Base-by-base conservation (phyloP, 257 asterid genomes). In the Primulina huaijiensis region DNA sequence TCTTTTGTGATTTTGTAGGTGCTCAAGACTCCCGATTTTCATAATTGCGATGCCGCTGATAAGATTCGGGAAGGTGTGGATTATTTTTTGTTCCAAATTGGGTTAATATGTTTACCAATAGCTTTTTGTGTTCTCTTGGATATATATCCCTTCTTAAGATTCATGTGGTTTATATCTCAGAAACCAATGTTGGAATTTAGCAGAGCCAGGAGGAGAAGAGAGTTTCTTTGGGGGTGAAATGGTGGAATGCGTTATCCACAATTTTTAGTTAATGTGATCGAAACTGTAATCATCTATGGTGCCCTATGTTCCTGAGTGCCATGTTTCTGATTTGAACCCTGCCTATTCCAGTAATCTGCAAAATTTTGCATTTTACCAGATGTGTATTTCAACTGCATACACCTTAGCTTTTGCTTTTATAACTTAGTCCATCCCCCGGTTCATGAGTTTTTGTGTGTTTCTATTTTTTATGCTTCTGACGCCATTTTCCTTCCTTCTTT, bases 1-100 rank as follows among this genome's bases (percentile, higher is more conserved):
- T 35, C 14, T 74, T 74, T 71, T 73, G 65, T 76, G 61, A 75
- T 78, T 71, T 81, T 82, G 76, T 79, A 88, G 98, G 90, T 89
- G 82, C 96, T 92, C 65, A 88, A 79, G 76, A 83, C 96, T 43
- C 95, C 98, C 7, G 93, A 92, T 76, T 90, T 92, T 66, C 82
- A 67, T 50, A 92, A 89, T 75, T 84, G 95, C 83, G 84, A 90
- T 72, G 96, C 95, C 40, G 97, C 98, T 69, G 82, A 76, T 52
- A 90, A 87, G 67, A 92, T 92, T 27, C 89, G 86, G 57, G 77
- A 78, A 76, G 88, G 98, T 88, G 74, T 71, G 81, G 40, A 69
- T 78, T 59, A 5, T 37, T 23, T 25, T 53, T 50, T 40, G 35
- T 67, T 46, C 7, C 55, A 14, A 50, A 14, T 50, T 50, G 57